These are phyloP conservation scores for Chytriomyces confervae DNA, from an alignment of 192 early-diverging fungal species.

Conservation along the genomic window DNA sequence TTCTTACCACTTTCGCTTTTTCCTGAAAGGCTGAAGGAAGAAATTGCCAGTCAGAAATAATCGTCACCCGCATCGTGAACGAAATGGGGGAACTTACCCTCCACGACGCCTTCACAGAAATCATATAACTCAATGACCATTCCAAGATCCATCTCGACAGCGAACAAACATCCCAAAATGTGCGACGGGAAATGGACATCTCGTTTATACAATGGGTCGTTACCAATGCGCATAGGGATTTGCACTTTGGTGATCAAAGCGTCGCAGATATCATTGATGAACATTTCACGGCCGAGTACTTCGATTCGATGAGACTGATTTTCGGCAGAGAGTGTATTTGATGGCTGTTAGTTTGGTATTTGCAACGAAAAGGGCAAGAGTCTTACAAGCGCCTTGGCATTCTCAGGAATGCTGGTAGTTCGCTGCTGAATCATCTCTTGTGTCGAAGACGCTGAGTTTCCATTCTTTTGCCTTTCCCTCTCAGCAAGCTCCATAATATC, in stretches of 20 bases:
- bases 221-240: slow-evolving; percentile 74
- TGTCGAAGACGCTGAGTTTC: slow-evolving; percentile 22
- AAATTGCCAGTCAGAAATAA: too few relatives aligned
- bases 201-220: slow-evolving; percentile 42
- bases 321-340: neutral
- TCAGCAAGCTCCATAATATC: slow-evolving; percentile 39
- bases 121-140: slow-evolving; percentile 26
- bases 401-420: neutral
- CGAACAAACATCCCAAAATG: slow-evolving; percentile 8
- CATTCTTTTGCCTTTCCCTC: slow-evolving; percentile 51
- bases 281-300: slow-evolving; percentile 41
- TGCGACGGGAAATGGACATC: slow-evolving; percentile 9
- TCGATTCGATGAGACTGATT: slow-evolving; percentile 16
- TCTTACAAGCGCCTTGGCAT: neutral
- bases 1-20: neutral
- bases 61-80: too few relatives aligned
- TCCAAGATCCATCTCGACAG: slow-evolving; percentile 22
- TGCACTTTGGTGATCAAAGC: slow-evolving; percentile 78
- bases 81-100: slow-evolving; percentile 1
- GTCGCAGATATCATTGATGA: slow-evolving; percentile 72
- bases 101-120: neutral
- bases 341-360: neutral
- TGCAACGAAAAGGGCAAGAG: slow-evolving; percentile 6
- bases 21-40: neutral
- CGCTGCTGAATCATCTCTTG: neutral